These are phyloP conservation scores for Yarrowia osloensis DNA, from an alignment of 805 yeast species.

Conservation along the genomic window DNA sequence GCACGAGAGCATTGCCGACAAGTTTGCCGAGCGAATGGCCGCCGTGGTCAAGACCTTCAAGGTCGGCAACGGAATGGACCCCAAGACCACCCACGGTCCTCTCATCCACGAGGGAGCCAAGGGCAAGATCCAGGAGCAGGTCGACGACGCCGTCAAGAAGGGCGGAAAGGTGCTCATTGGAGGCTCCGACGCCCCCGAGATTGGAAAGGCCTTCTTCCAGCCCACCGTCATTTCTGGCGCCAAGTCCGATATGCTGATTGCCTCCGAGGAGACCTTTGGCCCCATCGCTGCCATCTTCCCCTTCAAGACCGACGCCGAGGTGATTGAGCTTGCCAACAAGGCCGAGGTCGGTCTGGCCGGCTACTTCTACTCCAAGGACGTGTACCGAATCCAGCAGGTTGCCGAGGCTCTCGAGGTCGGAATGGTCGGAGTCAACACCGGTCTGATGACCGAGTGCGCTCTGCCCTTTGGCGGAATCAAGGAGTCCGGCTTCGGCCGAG, in stretches of 20 bases:
- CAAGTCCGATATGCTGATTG: slow-evolving; percentile 56
- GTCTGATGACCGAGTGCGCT: slow-evolving; percentile 61
- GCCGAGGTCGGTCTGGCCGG: slow-evolving; percentile 77
- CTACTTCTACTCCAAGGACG: slow-evolving; percentile 64
- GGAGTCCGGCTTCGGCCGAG: slow-evolving; percentile 79
- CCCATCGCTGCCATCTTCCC: slow-evolving; percentile 73
- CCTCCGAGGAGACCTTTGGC: slow-evolving; percentile 77
- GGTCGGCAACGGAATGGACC: slow-evolving; percentile 64
- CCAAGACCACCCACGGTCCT: slow-evolving; percentile 73
- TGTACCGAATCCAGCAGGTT: slow-evolving; percentile 56
- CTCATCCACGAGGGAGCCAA: slow-evolving; percentile 65
- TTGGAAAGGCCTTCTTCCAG: slow-evolving; percentile 67
- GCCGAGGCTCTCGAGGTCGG: slow-evolving; percentile 73
- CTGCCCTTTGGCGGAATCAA: slow-evolving; percentile 68
- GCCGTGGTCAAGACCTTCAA: slow-evolving; percentile 49
- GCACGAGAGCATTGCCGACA: slow-evolving; percentile 65
- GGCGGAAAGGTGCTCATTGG: slow-evolving; percentile 69
- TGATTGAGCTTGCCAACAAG: slow-evolving; percentile 60
- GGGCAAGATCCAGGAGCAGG: slow-evolving; percentile 60
- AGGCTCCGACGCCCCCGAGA: slow-evolving; percentile 54
- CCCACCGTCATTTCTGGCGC: slow-evolving; percentile 69
- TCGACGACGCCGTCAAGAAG: slow-evolving; percentile 63
- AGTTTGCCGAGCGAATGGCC: slow-evolving; percentile 54
- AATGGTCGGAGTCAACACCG: slow-evolving; percentile 82
- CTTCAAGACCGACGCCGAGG: slow-evolving; percentile 67